phyloP scores from a whole-genome alignment of 164 flowering plant genomes.

The Dillenia suffruticosa region DNA sequence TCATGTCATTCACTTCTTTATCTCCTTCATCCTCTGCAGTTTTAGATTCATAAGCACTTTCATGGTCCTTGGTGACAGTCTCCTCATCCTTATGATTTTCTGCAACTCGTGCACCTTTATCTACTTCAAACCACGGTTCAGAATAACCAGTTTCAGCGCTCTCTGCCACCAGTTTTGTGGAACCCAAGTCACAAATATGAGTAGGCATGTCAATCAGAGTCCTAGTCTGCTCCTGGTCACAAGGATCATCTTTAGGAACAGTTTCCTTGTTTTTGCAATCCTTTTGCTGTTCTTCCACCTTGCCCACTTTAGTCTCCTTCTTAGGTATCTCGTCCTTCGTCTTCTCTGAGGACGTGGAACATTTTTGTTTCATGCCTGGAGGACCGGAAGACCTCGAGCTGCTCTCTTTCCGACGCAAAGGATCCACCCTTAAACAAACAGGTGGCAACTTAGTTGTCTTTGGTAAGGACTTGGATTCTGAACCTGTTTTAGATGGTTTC shows the following conservation, averaged over 20 bases:
- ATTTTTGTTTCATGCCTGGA: slow-evolving; percentile 24
- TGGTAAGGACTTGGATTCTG: slow-evolving; percentile 21
- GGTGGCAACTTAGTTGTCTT: slow-evolving; percentile 61
- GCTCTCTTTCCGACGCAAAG: slow-evolving; percentile 50
- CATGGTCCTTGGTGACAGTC: background rate
- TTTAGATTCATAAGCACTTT: background rate
- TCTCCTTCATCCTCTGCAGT: background rate
- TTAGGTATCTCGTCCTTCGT: slow-evolving; percentile 8
- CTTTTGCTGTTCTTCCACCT: slow-evolving; percentile 9
- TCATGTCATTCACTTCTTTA: background rate
- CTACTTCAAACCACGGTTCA: too few species aligned
- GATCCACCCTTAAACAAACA: slow-evolving; percentile 75
- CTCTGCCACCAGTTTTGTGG: background rate
- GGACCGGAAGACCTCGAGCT: slow-evolving; percentile 56
- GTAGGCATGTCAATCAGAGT: background rate
- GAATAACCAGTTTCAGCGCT: background rate
- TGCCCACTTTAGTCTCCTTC: slow-evolving; percentile 7
- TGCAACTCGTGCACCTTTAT: too few species aligned
- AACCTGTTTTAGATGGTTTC: slow-evolving; percentile 10
- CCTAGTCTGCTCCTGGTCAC: background rate
- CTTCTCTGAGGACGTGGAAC: background rate
- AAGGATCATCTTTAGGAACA: too few species aligned
- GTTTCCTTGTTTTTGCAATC: slow-evolving; percentile 2
- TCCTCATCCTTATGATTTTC: too few species aligned
- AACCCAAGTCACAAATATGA: background rate